Evolutionary conservation across 192 early-diverging fungal species (phyloP), one percentile per base, ranked within the genome.

Genomic region (Backusella parvicylindrica): DNA sequence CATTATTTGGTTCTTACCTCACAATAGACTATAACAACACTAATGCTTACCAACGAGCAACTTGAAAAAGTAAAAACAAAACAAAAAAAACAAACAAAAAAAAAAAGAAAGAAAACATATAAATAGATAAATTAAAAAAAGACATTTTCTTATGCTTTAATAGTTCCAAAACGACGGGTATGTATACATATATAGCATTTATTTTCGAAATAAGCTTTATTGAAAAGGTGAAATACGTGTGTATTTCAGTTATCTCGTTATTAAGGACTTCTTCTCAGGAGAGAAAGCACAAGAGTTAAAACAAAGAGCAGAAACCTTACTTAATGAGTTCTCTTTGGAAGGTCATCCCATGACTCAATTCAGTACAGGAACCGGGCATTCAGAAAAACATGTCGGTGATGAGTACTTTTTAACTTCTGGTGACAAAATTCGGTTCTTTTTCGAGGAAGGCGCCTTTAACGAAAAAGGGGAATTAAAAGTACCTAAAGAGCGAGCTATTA

Each of bases 341-440:
- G 83, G 79, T 30, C 95, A 98, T 69, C 93, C 93, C 8, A 87
- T 90, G 84, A 92, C 93, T 0, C 87, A 84, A 7, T 98, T 98
- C 73, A 86, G 86, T 1, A 95, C 96, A 0, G 90, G 92, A 32
- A 79, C 77, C 18, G 82, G 75, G 8, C 75, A 86, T 66, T 75
- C 72, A 5, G 75, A 88, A 15, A 85, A 86, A 31, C 92, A 95
- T 79, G 88, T 92, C 37, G 92, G 95, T 31, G 93, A 96, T 76
- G 91, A 92, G 23, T 98, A 98, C 80, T 98, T 97, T 85, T 85
- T 98, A 21, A 83, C 82, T 32, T 94, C 92, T 2, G 92, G 93
- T 28, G 92, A 94, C 80, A 94, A 95, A 72, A 80, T 94, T 71
- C 86, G 93, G 18, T 96, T 89, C 79, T 98, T 98, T 78, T 93